Percentiles rank a stretch among this genome's conserved stretches.
These are phyloP conservation scores for Chlorella sp. DNA, from an alignment of 139 green algal species.

Conservation along the genomic window DNA sequence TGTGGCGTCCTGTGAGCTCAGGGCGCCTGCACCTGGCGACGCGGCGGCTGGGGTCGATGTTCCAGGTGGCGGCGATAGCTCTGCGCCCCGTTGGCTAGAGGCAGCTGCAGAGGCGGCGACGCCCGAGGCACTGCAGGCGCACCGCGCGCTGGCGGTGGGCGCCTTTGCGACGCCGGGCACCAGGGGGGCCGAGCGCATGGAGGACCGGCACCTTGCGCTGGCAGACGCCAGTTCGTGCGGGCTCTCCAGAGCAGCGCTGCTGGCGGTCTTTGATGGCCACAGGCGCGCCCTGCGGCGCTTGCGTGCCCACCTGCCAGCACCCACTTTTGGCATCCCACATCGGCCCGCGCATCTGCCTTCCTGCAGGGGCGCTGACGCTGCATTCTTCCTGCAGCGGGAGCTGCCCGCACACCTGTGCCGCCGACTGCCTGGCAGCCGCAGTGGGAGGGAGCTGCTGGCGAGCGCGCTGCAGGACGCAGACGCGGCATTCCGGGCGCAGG, in stretches of 20 bases:
- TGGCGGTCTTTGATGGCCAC: conserved; percentile 91
- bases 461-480: conserved; percentile 51
- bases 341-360: not conserved
- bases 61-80: too few relatives aligned
- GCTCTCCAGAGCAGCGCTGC: too few relatives aligned
- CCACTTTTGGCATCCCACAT: not conserved
- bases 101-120: too few relatives aligned
- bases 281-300: conserved; percentile 30
- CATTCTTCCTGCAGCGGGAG: conserved; percentile 54
- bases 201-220: conserved; percentile 72
- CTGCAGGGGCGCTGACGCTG: conserved; percentile 46
- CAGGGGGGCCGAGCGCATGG: conserved; percentile 70
- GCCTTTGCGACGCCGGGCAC: conserved; percentile 43
- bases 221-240: too few relatives aligned
- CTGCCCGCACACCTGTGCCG: conserved; percentile 40
- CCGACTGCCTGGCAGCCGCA: conserved; percentile 6
- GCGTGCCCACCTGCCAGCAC: not conserved
- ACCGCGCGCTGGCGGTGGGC: too few relatives aligned
- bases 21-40: not conserved
- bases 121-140: too few relatives aligned
- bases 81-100: too few relatives aligned
- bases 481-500: conserved; percentile 41
- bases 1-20: not conserved
- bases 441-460: conserved; percentile 38
- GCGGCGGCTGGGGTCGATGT: too few relatives aligned